Conservation (phyloP, 2,329 filamentous ascomycete genomes). For the Lachnellula subtilissima region DNA sequence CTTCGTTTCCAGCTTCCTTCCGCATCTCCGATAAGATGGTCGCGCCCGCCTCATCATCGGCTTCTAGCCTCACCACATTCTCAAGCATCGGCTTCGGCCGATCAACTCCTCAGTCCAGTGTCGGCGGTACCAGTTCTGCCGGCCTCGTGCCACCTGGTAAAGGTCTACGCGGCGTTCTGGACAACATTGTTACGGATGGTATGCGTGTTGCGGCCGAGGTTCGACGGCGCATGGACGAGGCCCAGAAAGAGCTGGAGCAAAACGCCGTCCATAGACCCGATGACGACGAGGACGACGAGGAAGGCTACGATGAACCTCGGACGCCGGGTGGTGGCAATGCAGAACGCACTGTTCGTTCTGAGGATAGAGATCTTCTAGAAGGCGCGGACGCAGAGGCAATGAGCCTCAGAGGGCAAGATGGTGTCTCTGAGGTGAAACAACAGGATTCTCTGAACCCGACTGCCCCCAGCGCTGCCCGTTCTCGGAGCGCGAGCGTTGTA, state of each 20-base stretch:
- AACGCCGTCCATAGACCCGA: slow-evolving; percentile 65
- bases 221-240: slow-evolving; percentile 87
- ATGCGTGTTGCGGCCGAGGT: slow-evolving; percentile 96
- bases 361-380: slow-evolving; percentile 66
- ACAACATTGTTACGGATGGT: slow-evolving; percentile 96
- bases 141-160: slow-evolving; percentile 46
- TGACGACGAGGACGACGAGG: slow-evolving; percentile 68
- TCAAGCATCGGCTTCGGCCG: slow-evolving; percentile 61
- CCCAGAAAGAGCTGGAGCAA: slow-evolving; percentile 83
- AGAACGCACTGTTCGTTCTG: slow-evolving; percentile 59
- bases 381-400: slow-evolving; percentile 69
- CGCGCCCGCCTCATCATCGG: slow-evolving; percentile 40
- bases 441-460: slow-evolving; percentile 11
- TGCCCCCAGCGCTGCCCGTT: neutral
- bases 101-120: slow-evolving; percentile 36
- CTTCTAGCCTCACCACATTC: slow-evolving; percentile 79
- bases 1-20: slow-evolving; percentile 89
- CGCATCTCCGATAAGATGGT: slow-evolving; percentile 66
- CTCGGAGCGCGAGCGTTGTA: neutral
- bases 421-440: slow-evolving; percentile 14
- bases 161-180: slow-evolving; percentile 84
- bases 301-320: slow-evolving; percentile 49
- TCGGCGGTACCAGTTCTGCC: slow-evolving; percentile 26
- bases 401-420: slow-evolving; percentile 31
- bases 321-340: slow-evolving; percentile 46